Conservation (phyloP, 2,329 filamentous ascomycete species). For the Calonectria naviculata region DNA sequence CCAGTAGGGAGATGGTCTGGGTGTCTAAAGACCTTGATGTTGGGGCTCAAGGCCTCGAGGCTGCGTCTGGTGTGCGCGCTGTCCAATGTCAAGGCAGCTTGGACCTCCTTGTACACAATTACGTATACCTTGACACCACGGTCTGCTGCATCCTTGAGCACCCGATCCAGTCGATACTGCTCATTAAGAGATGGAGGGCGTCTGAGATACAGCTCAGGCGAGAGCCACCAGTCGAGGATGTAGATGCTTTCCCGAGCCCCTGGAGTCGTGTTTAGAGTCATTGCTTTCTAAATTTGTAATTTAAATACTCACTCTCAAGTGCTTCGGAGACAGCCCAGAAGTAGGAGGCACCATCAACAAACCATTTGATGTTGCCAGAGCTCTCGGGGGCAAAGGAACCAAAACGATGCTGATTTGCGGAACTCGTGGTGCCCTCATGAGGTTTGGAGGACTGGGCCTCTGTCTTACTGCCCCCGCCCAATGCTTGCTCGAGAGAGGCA, state of each 20-base stretch:
- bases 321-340: constrained; percentile 88
- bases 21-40: constrained; percentile 90
- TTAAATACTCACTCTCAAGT: constrained; percentile 66
- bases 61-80: constrained; percentile 81
- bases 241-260: constrained; percentile 81
- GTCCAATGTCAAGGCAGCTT: constrained; percentile 76
- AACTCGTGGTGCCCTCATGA: constrained; percentile 50
- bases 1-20: constrained; percentile 87
- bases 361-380: constrained; percentile 85
- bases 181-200: constrained; percentile 85
- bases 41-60: constrained; percentile 81
- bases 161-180: constrained; percentile 83
- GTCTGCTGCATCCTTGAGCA: constrained; percentile 85
- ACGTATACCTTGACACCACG: constrained; percentile 86
- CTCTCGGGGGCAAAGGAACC: constrained; percentile 80
- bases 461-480: constrained; percentile 51
- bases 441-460: constrained; percentile 61
- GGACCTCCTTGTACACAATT: constrained; percentile 93
- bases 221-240: constrained; percentile 93
- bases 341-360: constrained; percentile 85
- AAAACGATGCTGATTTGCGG: constrained; percentile 60
- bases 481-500: constrained; percentile 26
- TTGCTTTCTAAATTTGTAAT: not conserved
- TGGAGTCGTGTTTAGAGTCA: constrained; percentile 35
- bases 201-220: constrained; percentile 87